phyloP scores from a whole-genome alignment of 139 green algal species.

The Volvox africanus region DNA sequence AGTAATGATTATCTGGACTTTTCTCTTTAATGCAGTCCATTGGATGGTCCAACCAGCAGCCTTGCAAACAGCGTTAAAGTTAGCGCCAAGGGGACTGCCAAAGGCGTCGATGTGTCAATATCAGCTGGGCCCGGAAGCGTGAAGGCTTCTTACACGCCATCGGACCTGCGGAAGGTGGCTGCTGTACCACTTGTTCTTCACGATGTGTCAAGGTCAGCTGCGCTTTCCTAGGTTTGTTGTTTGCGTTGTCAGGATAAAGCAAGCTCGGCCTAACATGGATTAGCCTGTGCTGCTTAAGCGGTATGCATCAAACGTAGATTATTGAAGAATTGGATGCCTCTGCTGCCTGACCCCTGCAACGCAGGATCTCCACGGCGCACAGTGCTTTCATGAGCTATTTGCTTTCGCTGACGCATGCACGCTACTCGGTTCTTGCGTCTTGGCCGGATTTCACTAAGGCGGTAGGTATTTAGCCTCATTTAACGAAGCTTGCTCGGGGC shows the following conservation, averaged over 20 bases:
- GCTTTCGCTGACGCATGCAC: constrained; percentile 62
- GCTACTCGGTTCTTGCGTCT: constrained; percentile 70
- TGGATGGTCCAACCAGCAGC: constrained; percentile 13
- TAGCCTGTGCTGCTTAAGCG: too few relatives aligned
- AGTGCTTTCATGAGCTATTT: constrained; percentile 66
- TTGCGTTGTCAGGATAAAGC: too few relatives aligned
- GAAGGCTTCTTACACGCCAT: constrained; percentile 41
- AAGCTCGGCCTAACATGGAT: too few relatives aligned
- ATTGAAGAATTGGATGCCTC: too few relatives aligned
- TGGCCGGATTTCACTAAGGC: constrained; percentile 73
- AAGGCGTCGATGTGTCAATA: constrained; percentile 60
- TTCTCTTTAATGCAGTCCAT: background rate
- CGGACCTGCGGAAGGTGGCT: constrained; percentile 55
- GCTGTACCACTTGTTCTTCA: constrained; percentile 48
- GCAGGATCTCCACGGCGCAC: constrained; percentile 57
- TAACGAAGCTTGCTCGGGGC: too few relatives aligned
- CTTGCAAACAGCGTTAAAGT: constrained; percentile 54
- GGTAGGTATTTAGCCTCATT: constrained; percentile 50
- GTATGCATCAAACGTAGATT: too few relatives aligned
- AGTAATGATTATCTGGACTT: background rate
- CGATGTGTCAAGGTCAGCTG: constrained; percentile 50
- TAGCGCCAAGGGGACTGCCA: constrained; percentile 51
- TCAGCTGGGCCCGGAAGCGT: constrained; percentile 51
- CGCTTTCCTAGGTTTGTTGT: too few relatives aligned
- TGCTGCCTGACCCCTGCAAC: background rate